phyloP scores from a whole-genome alignment of 2,329 filamentous ascomycete genomes.

The Cryphonectria carpinicola region DNA sequence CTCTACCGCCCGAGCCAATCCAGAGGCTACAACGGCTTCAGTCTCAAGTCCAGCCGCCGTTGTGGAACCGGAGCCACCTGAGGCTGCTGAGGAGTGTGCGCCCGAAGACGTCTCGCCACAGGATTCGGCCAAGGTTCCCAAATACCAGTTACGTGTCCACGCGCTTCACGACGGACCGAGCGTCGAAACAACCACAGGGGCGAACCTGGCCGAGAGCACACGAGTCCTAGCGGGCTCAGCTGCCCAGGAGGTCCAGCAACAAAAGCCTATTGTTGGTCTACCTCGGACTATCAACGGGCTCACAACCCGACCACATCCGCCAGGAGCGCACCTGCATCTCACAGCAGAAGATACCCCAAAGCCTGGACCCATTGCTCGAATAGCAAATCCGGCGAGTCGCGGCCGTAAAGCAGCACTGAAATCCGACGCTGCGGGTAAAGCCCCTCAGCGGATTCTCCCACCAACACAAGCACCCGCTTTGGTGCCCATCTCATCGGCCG shows the following conservation, averaged over 20 bases:
- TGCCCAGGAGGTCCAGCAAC: constrained; percentile 7
- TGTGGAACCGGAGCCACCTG: not conserved
- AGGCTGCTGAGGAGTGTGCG: too few species aligned
- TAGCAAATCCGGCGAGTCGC: constrained; percentile 55
- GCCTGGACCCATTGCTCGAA: constrained; percentile 26
- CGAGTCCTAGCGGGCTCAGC: not conserved
- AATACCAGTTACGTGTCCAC: not conserved
- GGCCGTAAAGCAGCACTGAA: constrained; percentile 57
- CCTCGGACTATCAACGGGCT: constrained; percentile 24
- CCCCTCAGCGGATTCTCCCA: constrained; percentile 48
- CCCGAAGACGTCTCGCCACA: not conserved
- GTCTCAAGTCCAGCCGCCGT: not conserved
- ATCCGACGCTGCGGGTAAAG: constrained; percentile 54
- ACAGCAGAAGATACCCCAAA: constrained; percentile 10
- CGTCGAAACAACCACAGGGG: not conserved
- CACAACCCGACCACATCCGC: not conserved
- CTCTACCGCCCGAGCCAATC: not conserved
- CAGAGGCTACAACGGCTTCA: not conserved
- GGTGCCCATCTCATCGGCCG: constrained; percentile 25
- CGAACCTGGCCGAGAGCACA: not conserved
- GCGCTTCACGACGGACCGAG: too few species aligned
- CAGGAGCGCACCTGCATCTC: not conserved
- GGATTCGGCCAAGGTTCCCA: too few species aligned
- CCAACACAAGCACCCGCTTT: constrained; percentile 31
- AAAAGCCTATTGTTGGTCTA: constrained; percentile 10